phyloP scores from a whole-genome alignment of 2,329 filamentous ascomycete genomes.

The Xylariaceae sp. region DNA sequence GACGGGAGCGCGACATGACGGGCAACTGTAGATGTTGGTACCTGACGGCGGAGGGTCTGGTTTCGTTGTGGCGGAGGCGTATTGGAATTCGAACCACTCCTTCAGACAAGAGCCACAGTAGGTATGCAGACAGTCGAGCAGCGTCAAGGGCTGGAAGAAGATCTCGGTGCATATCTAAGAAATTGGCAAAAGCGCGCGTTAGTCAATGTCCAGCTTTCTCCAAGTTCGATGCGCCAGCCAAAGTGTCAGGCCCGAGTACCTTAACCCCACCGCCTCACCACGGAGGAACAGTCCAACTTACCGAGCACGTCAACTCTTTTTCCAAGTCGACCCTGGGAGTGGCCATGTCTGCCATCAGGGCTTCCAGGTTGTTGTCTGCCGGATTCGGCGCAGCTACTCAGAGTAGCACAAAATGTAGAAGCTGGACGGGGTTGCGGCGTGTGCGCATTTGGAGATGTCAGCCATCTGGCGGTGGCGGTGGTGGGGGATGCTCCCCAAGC shows the following conservation, averaged over 20 bases:
- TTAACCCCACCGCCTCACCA: no score
- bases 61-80: slow-evolving; percentile 50
- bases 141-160: slow-evolving; percentile 83
- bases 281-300: slow-evolving; percentile 48
- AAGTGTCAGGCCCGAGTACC: no score
- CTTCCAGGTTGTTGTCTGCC: background rate
- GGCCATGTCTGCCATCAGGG: slow-evolving; percentile 40
- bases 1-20: slow-evolving; percentile 82
- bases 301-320: slow-evolving; percentile 91
- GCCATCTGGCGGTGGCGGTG: no score
- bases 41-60: slow-evolving; percentile 47
- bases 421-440: no score
- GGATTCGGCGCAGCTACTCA: no score
- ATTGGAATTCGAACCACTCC: slow-evolving; percentile 90
- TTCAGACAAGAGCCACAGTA: slow-evolving; percentile 95
- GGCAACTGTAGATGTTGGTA: slow-evolving; percentile 71
- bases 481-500: no score
- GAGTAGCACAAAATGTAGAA: no score
- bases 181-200: slow-evolving; percentile 12
- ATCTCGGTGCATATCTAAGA: slow-evolving; percentile 91
- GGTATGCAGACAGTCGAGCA: slow-evolving; percentile 90
- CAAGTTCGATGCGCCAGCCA: no score
- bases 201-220: slow-evolving; percentile 6
- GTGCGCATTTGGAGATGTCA: no score
- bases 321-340: slow-evolving; percentile 67